These are phyloP conservation scores for Anastatica hierochuntica DNA, from an alignment of 345 rosid genomes.

Conservation along the genomic window DNA sequence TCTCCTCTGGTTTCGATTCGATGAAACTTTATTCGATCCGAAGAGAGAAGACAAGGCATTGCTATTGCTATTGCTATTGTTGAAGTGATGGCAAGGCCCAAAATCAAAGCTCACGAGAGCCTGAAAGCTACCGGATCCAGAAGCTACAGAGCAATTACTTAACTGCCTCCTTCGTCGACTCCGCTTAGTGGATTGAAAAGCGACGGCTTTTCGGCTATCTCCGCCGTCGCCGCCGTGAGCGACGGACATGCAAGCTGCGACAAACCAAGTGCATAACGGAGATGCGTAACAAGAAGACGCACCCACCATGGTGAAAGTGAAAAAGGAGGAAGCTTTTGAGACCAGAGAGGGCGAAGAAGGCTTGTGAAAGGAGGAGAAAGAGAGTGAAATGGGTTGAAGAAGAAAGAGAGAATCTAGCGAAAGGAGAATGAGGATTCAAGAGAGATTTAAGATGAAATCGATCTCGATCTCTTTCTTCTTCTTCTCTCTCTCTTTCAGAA, in stretches of 20 bases:
- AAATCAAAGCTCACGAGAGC: conserved; percentile 48
- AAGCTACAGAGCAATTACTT: conserved; percentile 21
- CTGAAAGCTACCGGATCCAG: conserved; percentile 39
- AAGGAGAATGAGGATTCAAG: conserved; percentile 1
- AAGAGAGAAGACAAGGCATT: conserved; percentile 41
- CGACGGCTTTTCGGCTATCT: conserved; percentile 12
- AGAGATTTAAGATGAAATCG: conserved; percentile 21
- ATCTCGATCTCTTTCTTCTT: conserved; percentile 17
- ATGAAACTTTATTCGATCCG: conserved; percentile 29
- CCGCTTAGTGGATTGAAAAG: conserved; percentile 29
- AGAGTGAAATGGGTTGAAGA: conserved; percentile 19
- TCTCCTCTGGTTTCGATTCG: conserved; percentile 37
- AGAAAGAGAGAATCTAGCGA: conserved; percentile 27
- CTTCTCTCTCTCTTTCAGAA: conserved; percentile 16
- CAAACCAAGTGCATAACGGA: conserved; percentile 84
- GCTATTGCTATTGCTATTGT: conserved; percentile 15
- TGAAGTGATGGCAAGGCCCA: conserved; percentile 55
- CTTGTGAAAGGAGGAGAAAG: neutral
- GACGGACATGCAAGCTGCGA: conserved; percentile 82
- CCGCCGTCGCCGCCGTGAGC: conserved; percentile 36
- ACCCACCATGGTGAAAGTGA: conserved; percentile 22
- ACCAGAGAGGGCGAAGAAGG: conserved; percentile 3
- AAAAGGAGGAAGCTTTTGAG: neutral
- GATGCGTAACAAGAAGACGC: conserved; percentile 40
- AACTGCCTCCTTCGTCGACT: conserved; percentile 38